Evolutionary conservation across 768 basidiomycete species (phyloP).

Genomic region (Strobilomyces confusus): DNA sequence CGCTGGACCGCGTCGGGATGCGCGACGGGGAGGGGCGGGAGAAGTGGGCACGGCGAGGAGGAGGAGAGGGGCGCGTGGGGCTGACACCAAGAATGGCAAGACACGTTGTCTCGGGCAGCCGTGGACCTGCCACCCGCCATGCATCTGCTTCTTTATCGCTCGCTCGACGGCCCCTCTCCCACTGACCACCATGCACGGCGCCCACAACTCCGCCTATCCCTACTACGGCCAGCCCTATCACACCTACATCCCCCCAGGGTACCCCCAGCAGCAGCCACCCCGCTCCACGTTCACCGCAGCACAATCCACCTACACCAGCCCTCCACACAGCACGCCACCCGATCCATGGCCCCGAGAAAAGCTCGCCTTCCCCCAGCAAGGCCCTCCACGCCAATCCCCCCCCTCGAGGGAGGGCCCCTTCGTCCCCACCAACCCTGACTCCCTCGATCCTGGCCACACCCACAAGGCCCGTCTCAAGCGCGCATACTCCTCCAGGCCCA

Average conservation of each 20-base stretch:
- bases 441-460: slow-evolving; percentile 12
- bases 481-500: slow-evolving; percentile 27
- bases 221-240: slow-evolving; percentile 46
- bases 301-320: slow-evolving; percentile 17
- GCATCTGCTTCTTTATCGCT: slow-evolving; percentile 16
- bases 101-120: slow-evolving; percentile 24
- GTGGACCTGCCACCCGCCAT: slow-evolving; percentile 19
- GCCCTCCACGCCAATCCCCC: slow-evolving; percentile 16
- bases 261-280: slow-evolving; percentile 19
- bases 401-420: slow-evolving; percentile 21
- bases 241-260: slow-evolving; percentile 31
- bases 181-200: slow-evolving; percentile 27
- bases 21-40: not conserved
- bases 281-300: slow-evolving; percentile 15
- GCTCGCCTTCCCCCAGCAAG: slow-evolving; percentile 26
- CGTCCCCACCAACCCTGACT: slow-evolving; percentile 24
- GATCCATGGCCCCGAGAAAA: slow-evolving; percentile 35
- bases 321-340: slow-evolving; percentile 32
- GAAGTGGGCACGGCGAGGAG: not conserved
- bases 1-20: not conserved
- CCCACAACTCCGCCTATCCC: slow-evolving; percentile 41
- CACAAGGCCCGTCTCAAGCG: slow-evolving; percentile 36
- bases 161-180: not conserved
- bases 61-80: not conserved
- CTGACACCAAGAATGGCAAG: slow-evolving; percentile 33